A percentile compares a stretch with the other conserved stretches of the same genome.
These are phyloP conservation scores for Brassica balearica DNA, from an alignment of 441 rosid species.

Conservation along the genomic window DNA sequence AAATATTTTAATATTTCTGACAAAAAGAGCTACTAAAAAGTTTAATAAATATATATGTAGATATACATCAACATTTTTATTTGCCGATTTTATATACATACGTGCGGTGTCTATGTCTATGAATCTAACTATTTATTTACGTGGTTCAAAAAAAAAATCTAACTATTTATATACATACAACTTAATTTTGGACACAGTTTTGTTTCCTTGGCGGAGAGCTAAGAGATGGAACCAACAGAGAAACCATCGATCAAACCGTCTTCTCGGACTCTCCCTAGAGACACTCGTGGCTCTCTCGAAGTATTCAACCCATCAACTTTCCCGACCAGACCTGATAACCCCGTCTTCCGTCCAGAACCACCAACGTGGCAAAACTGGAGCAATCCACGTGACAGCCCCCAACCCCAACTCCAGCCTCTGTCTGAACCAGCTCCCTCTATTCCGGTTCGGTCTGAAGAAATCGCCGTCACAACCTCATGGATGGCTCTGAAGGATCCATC, in stretches of 20 bases:
- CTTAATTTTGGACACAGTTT: conserved; percentile 20
- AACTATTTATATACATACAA: conserved; percentile 18
- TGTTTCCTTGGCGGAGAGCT: conserved; percentile 29
- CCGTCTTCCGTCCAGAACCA: conserved; percentile 51
- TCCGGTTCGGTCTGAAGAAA: conserved; percentile 56
- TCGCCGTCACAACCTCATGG: conserved; percentile 79
- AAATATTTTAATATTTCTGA: conserved; percentile 11
- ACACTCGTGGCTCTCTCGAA: conserved; percentile 85
- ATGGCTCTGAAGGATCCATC: conserved; percentile 78
- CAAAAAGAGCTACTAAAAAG: conserved; percentile 2
- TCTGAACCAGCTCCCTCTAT: conserved; percentile 34
- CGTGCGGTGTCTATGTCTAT: conserved; percentile 31
- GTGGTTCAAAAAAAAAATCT: neutral
- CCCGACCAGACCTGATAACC: conserved; percentile 61
- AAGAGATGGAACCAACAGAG: conserved; percentile 58
- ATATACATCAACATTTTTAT: conserved; percentile 21
- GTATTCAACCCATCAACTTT: conserved; percentile 73
- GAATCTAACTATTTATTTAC: conserved; percentile 15
- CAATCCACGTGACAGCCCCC: conserved; percentile 43
- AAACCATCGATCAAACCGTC: conserved; percentile 54
- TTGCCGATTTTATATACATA: conserved; percentile 28
- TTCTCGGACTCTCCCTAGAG: conserved; percentile 60
- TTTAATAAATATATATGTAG: neutral
- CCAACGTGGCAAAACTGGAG: conserved; percentile 55
- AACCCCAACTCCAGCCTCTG: conserved; percentile 25